Percentiles rank a stretch among this genome's conserved stretches.
These are phyloP conservation scores for Lachnellula willkommii DNA, from an alignment of 2,329 filamentous ascomycete genomes.

Conservation along the genomic window DNA sequence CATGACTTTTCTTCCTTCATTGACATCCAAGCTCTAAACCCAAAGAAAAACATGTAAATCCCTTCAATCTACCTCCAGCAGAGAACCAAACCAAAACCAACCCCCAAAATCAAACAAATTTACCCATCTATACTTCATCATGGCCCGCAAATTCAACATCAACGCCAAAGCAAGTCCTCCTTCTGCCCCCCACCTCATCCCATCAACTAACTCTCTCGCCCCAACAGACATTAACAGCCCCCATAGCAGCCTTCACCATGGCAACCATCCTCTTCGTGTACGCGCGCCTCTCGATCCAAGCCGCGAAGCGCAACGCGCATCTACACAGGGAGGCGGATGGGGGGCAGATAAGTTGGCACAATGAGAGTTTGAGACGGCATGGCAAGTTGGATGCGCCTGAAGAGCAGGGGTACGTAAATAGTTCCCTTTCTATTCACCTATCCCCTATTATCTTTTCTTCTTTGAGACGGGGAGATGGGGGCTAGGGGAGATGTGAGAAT, in stretches of 20 bases:
- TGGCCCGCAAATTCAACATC: constrained; percentile 24
- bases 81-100: too few species aligned
- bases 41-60: too few species aligned
- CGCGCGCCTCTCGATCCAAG: constrained; percentile 57
- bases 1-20: not conserved
- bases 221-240: constrained; percentile 38
- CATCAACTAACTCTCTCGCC: not conserved
- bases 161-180: constrained; percentile 19
- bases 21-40: not conserved
- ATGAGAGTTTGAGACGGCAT: constrained; percentile 49
- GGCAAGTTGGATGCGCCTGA: constrained; percentile 40
- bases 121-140: constrained; percentile 5
- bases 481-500: too few species aligned
- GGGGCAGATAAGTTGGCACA: constrained; percentile 49
- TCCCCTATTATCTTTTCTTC: too few species aligned
- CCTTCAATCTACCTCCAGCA: too few species aligned
- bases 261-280: constrained; percentile 51
- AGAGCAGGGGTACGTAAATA: constrained; percentile 17
- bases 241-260: constrained; percentile 50
- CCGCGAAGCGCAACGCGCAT: constrained; percentile 61
- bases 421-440: too few species aligned
- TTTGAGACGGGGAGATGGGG: too few species aligned
- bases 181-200: not conserved
- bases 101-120: not conserved
- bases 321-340: constrained; percentile 52